Evolutionary conservation across 208 protist species (phyloP), one percentile per base, ranked within the genome.

Genomic region (Leishmania arabica): DNA sequence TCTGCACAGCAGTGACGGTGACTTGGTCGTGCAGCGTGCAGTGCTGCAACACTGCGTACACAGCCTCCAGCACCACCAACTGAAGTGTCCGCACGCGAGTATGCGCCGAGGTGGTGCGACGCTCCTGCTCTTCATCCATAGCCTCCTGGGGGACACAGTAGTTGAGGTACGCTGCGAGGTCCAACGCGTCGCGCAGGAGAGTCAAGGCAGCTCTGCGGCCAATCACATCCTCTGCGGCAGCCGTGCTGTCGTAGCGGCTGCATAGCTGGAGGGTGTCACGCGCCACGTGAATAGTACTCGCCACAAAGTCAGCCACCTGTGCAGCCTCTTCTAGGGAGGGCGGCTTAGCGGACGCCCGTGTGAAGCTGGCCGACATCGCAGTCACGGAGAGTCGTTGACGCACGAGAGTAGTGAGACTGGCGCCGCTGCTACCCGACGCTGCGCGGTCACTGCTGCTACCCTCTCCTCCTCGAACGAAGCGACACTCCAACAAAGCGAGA

Each of bases 41-140:
- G 84, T 92, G 84, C 49, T 86, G 84, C 65, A 96, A 66, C 31
- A 96, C 79, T 60, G 88, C 73, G 47, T 91, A 86, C 49, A 97
- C 47, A 1, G 89, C 89, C 17, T 90, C 88, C 24, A 94, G 82
- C 60, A 89, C 86, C 8, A 64, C 84, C 17, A 79, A 24, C 86
- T 98, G 95, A 68, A 98, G 83, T 66, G 90, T 77, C 73, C 92
- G 83, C 72, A 98, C 89, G 53, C 88, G 89, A 15, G 81, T 86
- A 76, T 94, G 80, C 13, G 86, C 83, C 1, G 93, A 92, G 37
- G 95, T 96, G 58, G 92, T 95, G 66, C 90, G 78, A 6, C 92
- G 84, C 81, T 96, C 91, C 42, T 90, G 82, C 40, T 94, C 92
- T 45, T 94, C 93, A 78, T 94, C 87, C 27, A 79, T 65, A 6